These are phyloP conservation scores for Candida endomychidarum DNA, from an alignment of 805 yeast species.

Conservation along the genomic window DNA sequence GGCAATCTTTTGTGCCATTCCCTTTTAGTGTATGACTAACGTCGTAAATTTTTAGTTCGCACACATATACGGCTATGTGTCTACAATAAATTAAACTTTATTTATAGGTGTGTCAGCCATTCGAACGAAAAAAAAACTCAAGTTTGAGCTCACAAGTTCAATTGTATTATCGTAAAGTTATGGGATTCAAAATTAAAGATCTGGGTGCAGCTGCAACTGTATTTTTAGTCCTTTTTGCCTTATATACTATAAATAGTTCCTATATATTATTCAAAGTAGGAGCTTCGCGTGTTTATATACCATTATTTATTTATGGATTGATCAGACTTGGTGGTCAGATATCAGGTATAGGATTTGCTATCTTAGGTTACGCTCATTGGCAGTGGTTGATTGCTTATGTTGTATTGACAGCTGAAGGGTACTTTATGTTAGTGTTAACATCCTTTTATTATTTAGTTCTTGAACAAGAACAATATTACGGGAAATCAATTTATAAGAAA, in stretches of 20 bases:
- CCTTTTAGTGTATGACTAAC: no score
- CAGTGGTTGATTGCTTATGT: slow-evolving; percentile 40
- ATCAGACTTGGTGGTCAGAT: slow-evolving; percentile 35
- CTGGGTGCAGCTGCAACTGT: slow-evolving; percentile 37
- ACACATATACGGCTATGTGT: no score
- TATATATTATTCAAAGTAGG: slow-evolving; percentile 25
- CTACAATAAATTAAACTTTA: no score
- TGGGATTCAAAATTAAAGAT: slow-evolving; percentile 19
- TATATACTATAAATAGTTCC: slow-evolving; percentile 21
- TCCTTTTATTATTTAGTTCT: slow-evolving; percentile 26
- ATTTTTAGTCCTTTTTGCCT: slow-evolving; percentile 27
- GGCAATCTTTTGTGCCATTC: no score
- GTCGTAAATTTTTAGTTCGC: no score
- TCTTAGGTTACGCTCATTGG: slow-evolving; percentile 25
- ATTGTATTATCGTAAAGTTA: no score
- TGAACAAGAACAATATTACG: slow-evolving; percentile 25
- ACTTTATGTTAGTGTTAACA: slow-evolving; percentile 32
- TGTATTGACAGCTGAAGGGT: slow-evolving; percentile 40
- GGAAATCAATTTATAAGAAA: slow-evolving; percentile 26
- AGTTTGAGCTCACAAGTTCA: no score
- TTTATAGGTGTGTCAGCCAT: no score
- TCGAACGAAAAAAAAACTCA: no score
- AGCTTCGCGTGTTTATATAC: slow-evolving; percentile 22
- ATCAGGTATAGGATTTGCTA: slow-evolving; percentile 36
- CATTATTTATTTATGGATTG: slow-evolving; percentile 26